A percentile compares a stretch with the other conserved stretches of the same genome.
These are phyloP conservation scores for Ophiocytium majus DNA, from an alignment of 352 stramenopile species.

Conservation along the genomic window DNA sequence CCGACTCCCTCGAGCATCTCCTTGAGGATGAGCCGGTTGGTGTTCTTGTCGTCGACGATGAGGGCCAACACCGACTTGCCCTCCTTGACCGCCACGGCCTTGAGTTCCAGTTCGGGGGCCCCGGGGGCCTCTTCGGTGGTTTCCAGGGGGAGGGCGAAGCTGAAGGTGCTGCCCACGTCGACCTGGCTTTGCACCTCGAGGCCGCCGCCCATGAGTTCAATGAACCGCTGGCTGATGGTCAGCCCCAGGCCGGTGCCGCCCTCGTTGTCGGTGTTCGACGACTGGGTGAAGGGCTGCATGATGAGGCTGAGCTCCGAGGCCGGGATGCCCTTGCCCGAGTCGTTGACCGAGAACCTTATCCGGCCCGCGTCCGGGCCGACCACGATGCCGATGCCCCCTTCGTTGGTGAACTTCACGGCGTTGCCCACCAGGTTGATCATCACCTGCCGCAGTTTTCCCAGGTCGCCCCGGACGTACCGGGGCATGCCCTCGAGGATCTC, in stretches of 20 bases:
- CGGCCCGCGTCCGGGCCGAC: background rate
- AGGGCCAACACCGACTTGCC: background rate
- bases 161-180: background rate
- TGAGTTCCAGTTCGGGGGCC: background rate
- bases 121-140: background rate
- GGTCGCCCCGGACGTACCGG: background rate
- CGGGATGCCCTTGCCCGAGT: background rate
- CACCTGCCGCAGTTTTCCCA: background rate
- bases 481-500: background rate
- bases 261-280: background rate
- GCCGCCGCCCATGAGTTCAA: background rate
- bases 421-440: constrained; percentile 5
- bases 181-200: background rate
- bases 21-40: background rate
- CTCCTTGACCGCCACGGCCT: background rate
- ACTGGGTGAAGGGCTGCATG: background rate
- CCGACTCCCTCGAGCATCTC: background rate
- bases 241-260: constrained; percentile 9
- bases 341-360: background rate
- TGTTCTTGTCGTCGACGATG: constrained; percentile 12
- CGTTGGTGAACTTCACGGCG: constrained; percentile 9
- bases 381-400: background rate
- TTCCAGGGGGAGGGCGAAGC: background rate
- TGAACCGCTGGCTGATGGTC: background rate
- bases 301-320: background rate